These are phyloP conservation scores for Maudiozyma bulderi DNA, from an alignment of 805 yeast species.

Conservation along the genomic window DNA sequence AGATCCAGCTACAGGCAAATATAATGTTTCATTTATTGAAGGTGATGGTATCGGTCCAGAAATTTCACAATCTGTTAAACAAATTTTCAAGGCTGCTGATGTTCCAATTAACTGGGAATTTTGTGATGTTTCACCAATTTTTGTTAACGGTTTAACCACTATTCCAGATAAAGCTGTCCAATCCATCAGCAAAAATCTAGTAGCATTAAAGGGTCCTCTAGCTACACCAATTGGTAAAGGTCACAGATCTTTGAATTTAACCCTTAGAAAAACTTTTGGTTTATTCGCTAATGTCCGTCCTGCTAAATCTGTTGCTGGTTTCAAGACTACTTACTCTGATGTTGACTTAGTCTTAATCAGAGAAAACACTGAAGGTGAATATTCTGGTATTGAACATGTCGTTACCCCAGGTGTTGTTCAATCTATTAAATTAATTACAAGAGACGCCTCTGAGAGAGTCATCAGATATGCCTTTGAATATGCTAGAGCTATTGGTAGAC, in stretches of 20 bases:
- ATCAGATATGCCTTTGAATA: slow-evolving; percentile 95
- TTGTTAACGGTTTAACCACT: slow-evolving; percentile 87
- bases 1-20: slow-evolving; percentile 60
- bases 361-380: slow-evolving; percentile 99
- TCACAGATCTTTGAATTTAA: slow-evolving; percentile 93
- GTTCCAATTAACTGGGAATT: slow-evolving; percentile 97
- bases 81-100: slow-evolving; percentile 85
- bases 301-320: slow-evolving; percentile 87
- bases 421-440: slow-evolving; percentile 93
- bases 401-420: slow-evolving; percentile 98
- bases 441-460: slow-evolving; percentile 92
- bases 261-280: slow-evolving; percentile 93
- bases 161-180: slow-evolving; percentile 88
- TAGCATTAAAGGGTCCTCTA: slow-evolving; percentile 95
- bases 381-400: slow-evolving; percentile 97
- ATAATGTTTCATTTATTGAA: slow-evolving; percentile 89
- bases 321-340: slow-evolving; percentile 67
- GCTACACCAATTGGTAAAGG: slow-evolving; percentile 99
- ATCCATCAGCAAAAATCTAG: slow-evolving; percentile 83
- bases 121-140: slow-evolving; percentile 89
- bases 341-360: slow-evolving; percentile 94
- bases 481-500: slow-evolving; percentile 80
- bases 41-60: slow-evolving; percentile 98
- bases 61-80: slow-evolving; percentile 88
- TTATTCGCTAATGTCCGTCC: slow-evolving; percentile 97